These are phyloP conservation scores for Annulohypoxylon maeteangense DNA, from an alignment of 495 filamentous ascomycete genomes.

Conservation along the genomic window DNA sequence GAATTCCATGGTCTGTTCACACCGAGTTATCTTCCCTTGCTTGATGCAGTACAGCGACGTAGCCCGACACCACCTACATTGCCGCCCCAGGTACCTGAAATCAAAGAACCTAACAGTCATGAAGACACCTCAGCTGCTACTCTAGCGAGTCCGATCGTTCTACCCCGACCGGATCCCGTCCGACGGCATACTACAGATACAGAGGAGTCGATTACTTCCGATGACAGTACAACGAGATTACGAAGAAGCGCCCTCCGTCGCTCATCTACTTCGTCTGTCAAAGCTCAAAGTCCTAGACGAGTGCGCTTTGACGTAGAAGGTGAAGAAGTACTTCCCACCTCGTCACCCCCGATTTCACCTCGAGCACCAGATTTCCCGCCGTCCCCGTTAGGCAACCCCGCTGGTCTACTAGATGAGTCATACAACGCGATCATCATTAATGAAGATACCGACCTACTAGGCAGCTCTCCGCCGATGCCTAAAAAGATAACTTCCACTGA, in stretches of 20 bases:
- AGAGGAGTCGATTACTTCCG: constrained; percentile 55
- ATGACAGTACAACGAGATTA: constrained; percentile 51
- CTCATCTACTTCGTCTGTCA: constrained; percentile 55
- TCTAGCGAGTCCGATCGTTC: constrained; percentile 9
- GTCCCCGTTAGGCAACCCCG: constrained; percentile 38
- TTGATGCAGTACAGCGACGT: constrained; percentile 57
- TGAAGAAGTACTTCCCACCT: constrained; percentile 62
- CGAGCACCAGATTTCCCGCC: constrained; percentile 28
- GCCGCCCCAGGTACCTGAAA: constrained; percentile 36
- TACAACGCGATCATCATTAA: constrained; percentile 30
- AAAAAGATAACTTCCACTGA: constrained; percentile 61
- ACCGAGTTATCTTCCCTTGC: constrained; percentile 67
- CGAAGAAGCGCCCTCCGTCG: constrained; percentile 63
- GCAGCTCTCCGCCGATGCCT: constrained; percentile 53
- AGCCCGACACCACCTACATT: constrained; percentile 39
- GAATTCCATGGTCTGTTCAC: constrained; percentile 71
- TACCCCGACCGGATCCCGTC: constrained; percentile 34
- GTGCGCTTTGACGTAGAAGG: constrained; percentile 65
- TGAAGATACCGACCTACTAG: constrained; percentile 52
- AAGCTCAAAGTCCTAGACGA: constrained; percentile 59
- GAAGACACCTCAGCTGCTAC: constrained; percentile 26
- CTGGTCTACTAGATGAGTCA: constrained; percentile 44
- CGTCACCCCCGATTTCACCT: constrained; percentile 52
- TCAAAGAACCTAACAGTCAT: constrained; percentile 46
- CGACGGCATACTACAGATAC: constrained; percentile 49